Base-by-base conservation (phyloP, 768 basidiomycete species). In the Pisolithus tinctorius region DNA sequence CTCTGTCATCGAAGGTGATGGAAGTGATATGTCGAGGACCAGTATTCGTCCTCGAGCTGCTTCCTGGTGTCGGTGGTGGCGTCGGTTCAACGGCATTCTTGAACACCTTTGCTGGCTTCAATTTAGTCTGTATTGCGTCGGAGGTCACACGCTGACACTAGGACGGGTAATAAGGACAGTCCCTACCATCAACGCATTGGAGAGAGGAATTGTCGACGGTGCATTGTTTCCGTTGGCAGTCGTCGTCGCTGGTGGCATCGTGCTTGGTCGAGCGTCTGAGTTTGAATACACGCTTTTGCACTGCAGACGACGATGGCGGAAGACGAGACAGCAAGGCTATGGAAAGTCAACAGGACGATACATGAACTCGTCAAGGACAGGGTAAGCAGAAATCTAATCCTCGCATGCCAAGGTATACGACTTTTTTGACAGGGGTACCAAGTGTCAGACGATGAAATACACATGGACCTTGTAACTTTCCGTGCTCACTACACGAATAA, bases 321-420 rank as follows among this genome's bases (percentile, higher is more conserved):
- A 59, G 87, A 90, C 71, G 88, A 91, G 68, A 80, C 84, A 54
- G 87, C 93, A 52, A 84, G 84, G 63, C 77, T 98, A 63, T 98
- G 93, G 92, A 88, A 94, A 63, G 93, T 98, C 56, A 93, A 93
- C 69, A 74, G 91, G 61, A 98, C 96, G 45, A 87, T 97, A 40
- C 94, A 97, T 66, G 95, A 99, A 71, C 83, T 99, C 48, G 91
- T 94, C 56, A 82, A 84, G 67, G 95, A 99, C 69, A 82, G 96
- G 75, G 96, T 97, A 64, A 37, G 56, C 60, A 52, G 52, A 49
- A 50, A 50, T 56, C 30, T 45, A 26, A 53, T 25, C 26, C 41
- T 43, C 29, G 41, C 48, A 48, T 60, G 59, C 63, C 41, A 64
- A 49, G 2, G 52, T 44, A 16, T 44, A 54, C 53, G 16, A 17